These are phyloP conservation scores for Collybiopsis confluens DNA, from an alignment of 768 basidiomycete genomes.

Conservation along the genomic window DNA sequence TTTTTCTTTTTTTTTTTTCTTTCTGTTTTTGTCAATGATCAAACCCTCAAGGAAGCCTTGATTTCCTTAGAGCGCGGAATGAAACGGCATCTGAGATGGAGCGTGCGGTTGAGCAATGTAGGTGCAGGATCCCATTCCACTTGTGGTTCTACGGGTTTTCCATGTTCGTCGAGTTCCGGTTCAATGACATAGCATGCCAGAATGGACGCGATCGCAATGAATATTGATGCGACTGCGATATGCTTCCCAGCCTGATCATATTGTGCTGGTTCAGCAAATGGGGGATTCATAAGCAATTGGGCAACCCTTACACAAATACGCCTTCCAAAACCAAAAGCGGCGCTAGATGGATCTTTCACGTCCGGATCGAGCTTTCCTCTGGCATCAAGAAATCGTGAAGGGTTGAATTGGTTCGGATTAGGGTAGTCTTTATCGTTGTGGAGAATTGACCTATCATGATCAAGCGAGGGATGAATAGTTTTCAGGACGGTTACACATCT, in stretches of 20 bases:
- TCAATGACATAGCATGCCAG: slow-evolving; percentile 8
- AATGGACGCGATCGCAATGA: slow-evolving; percentile 8
- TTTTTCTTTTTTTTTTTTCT: no score
- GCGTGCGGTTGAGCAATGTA: neutral
- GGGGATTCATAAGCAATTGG: no score
- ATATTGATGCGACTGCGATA: slow-evolving; percentile 8
- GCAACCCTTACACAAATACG: neutral
- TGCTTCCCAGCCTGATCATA: slow-evolving; percentile 7
- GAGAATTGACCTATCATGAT: neutral
- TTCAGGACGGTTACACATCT: no score
- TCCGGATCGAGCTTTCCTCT: neutral
- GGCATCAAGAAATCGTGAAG: neutral
- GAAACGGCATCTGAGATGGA: neutral
- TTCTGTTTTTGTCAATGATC: no score
- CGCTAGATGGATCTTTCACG: neutral
- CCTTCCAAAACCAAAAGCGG: neutral
- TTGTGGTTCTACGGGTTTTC: neutral
- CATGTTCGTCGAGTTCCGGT: slow-evolving; percentile 3
- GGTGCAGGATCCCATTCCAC: neutral
- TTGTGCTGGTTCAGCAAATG: no score
- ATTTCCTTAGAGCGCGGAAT: neutral
- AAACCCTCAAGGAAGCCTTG: no score
- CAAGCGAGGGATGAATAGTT: no score
- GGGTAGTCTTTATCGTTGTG: slow-evolving; percentile 1
- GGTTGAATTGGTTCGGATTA: neutral